Evolutionary conservation across 164 flowering plant species (phyloP).

Genomic region (Aristolochia californica): DNA sequence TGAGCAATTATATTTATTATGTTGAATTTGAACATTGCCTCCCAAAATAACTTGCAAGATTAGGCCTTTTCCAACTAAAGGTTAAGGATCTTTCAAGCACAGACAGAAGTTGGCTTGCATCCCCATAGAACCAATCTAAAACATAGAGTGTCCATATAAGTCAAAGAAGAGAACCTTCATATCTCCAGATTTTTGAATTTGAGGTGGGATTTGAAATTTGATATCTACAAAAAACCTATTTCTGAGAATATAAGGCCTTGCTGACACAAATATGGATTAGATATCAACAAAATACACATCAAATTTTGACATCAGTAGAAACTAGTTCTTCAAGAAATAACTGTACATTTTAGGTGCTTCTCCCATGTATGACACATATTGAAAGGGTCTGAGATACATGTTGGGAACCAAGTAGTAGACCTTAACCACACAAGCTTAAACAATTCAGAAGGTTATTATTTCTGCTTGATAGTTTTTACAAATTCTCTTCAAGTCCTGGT

Average conservation of each 20-base stretch:
- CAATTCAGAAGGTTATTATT: background rate
- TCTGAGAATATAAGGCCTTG: background rate
- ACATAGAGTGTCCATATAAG: background rate
- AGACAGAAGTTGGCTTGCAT: background rate
- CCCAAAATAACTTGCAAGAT: background rate
- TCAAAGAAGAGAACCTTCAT: slow-evolving; percentile 3
- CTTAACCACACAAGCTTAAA: background rate
- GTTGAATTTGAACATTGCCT: background rate
- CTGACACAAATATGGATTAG: background rate
- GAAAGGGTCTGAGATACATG: background rate
- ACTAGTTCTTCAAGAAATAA: too few species aligned
- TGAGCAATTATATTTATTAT: background rate
- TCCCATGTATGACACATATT: background rate
- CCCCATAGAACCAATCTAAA: too few species aligned
- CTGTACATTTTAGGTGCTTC: background rate
- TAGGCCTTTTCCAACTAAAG: background rate
- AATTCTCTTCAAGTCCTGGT: background rate
- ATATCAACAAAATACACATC: background rate
- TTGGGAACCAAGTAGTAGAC: too few species aligned
- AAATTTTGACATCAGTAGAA: too few species aligned
- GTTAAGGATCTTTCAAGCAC: background rate
- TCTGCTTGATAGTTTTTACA: background rate
- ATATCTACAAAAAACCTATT: slow-evolving; percentile 32
- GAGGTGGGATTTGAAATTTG: slow-evolving; percentile 65
- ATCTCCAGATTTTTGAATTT: slow-evolving; percentile 38